Base-by-base conservation (phyloP, 2,329 filamentous ascomycete species). In the Epichloe uncinata region DNA sequence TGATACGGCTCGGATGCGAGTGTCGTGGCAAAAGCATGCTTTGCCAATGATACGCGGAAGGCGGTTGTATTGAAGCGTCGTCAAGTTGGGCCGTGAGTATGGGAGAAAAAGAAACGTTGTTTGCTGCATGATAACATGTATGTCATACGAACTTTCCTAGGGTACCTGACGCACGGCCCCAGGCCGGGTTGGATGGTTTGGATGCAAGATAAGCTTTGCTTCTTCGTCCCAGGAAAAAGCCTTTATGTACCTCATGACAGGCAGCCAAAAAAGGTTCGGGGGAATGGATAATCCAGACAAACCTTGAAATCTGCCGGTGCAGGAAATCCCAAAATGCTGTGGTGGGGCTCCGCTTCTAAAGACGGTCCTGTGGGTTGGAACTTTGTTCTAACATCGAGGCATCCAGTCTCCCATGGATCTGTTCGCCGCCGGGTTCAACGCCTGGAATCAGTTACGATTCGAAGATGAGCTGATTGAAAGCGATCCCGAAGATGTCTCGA, bases 341-440 rank as follows among this genome's bases (percentile, higher is more conserved):
- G 26, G 26, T 11, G 26, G 26, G 26, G 26, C 26, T 30, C 26
- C 8, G 26, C 26, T 30, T 30, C 8, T 3, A 30, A 26, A 26
- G 22, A 26, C 22, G 22, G 22, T 26, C 22, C 6, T 26, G 47
- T 30, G 26, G 37, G 33, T 38, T 38, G 16, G 30, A 43, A 30
- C 16, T 43, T 38, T 40, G 42, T 44, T 30, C 26, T 30, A 30
- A 30, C 30, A 30, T 22, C 42, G 13, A 22, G 20, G 42, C 30
- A 35, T 42, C 30, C 38, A 20, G 15, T 22, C 16, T 36, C 20
- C 30, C 26, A 71, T 78, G 74, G 66, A 73, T 48, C 61, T 82
- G 5, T 76, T 74, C 58, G 75, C 72, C 41, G 56, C 73, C 3
- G 79, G 79, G 40, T 74, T 78, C 63, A 82, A 82, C 57, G 75